phyloP scores from a whole-genome alignment of 2,329 filamentous ascomycete genomes.

The Aspergillus spinulosporus region DNA sequence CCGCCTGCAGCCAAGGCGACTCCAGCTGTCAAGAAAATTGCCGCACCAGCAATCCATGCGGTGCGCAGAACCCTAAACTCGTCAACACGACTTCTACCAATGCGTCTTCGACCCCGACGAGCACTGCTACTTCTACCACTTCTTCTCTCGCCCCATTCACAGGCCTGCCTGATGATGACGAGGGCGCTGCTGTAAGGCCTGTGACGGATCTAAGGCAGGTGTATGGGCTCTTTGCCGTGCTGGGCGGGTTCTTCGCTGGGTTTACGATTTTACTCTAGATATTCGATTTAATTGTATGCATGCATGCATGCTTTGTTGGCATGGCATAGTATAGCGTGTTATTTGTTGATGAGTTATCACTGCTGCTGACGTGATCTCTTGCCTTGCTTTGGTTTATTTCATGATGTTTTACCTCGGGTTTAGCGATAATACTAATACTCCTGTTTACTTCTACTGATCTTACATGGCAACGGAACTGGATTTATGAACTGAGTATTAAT shows the following conservation, averaged over 20 bases:
- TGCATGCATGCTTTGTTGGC: too few species aligned
- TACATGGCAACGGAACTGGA: not conserved
- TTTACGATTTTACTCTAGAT: slow-evolving; percentile 57
- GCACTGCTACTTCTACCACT: slow-evolving; percentile 37
- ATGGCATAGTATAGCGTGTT: not conserved
- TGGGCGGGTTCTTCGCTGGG: slow-evolving; percentile 58
- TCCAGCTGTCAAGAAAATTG: slow-evolving; percentile 54
- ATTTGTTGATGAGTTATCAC: not conserved
- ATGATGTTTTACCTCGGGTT: slow-evolving; percentile 2
- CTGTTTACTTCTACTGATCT: not conserved
- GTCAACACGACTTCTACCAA: slow-evolving; percentile 53
- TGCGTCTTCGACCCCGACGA: slow-evolving; percentile 36
- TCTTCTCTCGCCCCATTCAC: slow-evolving; percentile 36
- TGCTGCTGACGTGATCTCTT: not conserved
- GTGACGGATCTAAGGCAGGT: slow-evolving; percentile 55
- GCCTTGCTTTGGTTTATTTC: not conserved
- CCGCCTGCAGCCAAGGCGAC: slow-evolving; percentile 47
- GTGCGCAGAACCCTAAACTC: slow-evolving; percentile 58
- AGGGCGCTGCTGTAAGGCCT: slow-evolving; percentile 32
- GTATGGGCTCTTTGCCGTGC: slow-evolving; percentile 57
- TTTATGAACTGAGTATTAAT: not conserved
- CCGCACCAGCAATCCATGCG: slow-evolving; percentile 58
- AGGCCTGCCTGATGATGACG: slow-evolving; percentile 29
- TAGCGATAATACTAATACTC: slow-evolving; percentile 9
- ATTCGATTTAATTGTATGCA: not conserved